Evolutionary conservation across 1,284 basidiomycete genomes (phyloP), one percentile per base, ranked within the genome.

Genomic region (Pyrrhoderma noxium): DNA sequence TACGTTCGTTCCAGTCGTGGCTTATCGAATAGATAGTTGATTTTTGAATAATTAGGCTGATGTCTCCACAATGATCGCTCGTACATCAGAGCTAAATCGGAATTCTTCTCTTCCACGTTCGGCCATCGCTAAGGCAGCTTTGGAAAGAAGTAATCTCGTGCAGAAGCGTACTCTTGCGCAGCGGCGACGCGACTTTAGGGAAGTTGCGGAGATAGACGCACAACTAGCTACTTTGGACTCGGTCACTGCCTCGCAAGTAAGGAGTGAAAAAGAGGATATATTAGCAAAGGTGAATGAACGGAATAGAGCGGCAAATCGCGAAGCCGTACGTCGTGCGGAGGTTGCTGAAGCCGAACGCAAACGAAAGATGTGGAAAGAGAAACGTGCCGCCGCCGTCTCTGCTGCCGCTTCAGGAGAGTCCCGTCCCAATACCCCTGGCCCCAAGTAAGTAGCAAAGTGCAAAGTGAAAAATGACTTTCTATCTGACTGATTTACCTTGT

Each of bases 241-340:
- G 7, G 65, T 70, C 43, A 65, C 64, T 52, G 52, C 56, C n/a
- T 60, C 54, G 21, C 61, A 57, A 40, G 68, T 67, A 43, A 31
- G 27, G 27, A 71, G 73, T 52, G 65, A 70, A 4, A 67, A 70
- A 56, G 71, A 70, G 40, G 80, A 82, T 54, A 69, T 79, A 58
- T 74, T 94, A 27, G 79, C 85, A 16, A 80, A 72, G 63, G 85
- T 96, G 54, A 95, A 94, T 64, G 90, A 93, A 67, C 79, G 90
- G 47, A 95, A 97, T 64, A 77, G 89, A 39, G 79, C 77, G 58
- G 81, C 84, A 43, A 95, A 94, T 54, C 61, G 82, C 55, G 90
- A 92, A 59, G 76, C 80, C 1, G 80, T 93, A 55, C 74, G 86
- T 45, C 80, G 79, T 57, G 86, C 89, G 0, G 92, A 94, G 67